Percentiles rank a stretch among this genome's conserved stretches.
phyloP scores from a whole-genome alignment of 2,329 filamentous ascomycete genomes.

The Beauveria sp. region DNA sequence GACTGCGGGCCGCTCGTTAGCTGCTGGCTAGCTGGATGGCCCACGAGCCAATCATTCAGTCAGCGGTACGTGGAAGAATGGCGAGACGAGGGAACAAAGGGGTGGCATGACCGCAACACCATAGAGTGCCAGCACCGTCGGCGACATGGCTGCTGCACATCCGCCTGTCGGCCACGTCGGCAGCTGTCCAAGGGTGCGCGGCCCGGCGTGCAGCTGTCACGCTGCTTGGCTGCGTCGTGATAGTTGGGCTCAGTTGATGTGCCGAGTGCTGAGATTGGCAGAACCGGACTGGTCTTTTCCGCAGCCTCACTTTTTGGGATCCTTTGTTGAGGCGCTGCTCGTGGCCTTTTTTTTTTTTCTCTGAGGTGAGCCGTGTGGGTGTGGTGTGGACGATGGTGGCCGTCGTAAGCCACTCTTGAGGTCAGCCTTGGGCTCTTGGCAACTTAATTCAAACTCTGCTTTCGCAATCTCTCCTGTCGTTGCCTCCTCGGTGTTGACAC shows the following conservation, averaged over 20 bases:
- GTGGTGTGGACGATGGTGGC: neutral
- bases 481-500: neutral
- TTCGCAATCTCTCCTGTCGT: neutral
- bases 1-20: conserved; percentile 10
- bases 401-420: neutral
- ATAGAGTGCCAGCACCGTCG: neutral
- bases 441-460: neutral
- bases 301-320: conserved; percentile 3
- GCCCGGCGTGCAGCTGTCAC: conserved; percentile 1
- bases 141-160: neutral
- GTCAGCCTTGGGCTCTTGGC: conserved; percentile 1
- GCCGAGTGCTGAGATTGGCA: neutral
- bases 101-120: neutral
- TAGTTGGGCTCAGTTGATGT: conserved; percentile 3
- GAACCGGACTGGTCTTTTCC: neutral
- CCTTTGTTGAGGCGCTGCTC: neutral
- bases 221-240: conserved; percentile 5
- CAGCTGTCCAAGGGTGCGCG: conserved; percentile 4
- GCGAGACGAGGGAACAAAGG: neutral
- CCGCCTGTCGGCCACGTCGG: conserved; percentile 1
- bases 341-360: neutral
- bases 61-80: neutral
- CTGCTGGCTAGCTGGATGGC: neutral
- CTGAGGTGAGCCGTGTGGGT: neutral
- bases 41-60: neutral